A percentile compares a stretch with the other conserved stretches of the same genome.
Conservation (phyloP, 2,329 filamentous ascomycete species). For the Fusarium sp. region DNA sequence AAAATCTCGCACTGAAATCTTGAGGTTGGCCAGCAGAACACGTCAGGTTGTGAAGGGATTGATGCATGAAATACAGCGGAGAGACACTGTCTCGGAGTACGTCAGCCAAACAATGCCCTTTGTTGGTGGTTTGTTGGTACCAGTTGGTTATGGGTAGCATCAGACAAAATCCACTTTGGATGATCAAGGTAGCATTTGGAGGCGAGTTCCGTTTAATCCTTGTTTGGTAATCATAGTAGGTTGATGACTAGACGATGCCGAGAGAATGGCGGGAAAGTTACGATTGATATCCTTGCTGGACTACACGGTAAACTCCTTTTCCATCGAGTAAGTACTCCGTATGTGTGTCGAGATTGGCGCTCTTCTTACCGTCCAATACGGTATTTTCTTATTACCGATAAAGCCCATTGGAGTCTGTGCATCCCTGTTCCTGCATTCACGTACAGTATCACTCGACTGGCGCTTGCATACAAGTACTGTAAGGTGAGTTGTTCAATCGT, state of each 20-base stretch:
- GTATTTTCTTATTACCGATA: background rate
- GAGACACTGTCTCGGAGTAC: background rate
- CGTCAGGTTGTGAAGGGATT: background rate
- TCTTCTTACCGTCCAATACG: background rate
- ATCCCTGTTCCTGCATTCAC: conserved; percentile 20
- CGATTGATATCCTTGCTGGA: background rate
- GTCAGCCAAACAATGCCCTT: background rate
- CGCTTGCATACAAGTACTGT: background rate
- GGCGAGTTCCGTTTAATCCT: conserved; percentile 6
- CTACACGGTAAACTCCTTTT: background rate
- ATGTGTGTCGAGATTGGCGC: background rate
- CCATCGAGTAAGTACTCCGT: background rate
- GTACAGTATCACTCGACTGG: background rate
- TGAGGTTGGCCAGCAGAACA: background rate
- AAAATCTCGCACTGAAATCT: conserved; percentile 10
- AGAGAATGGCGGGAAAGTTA: background rate
- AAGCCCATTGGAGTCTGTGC: background rate
- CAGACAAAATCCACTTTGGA: background rate
- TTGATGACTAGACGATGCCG: conserved; percentile 1
- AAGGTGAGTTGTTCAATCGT: background rate
- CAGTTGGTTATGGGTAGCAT: background rate
- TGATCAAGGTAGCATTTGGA: conserved; percentile 7
- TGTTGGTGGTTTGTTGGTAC: background rate
- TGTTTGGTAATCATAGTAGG: background rate
- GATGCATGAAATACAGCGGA: background rate